Conservation (phyloP, 768 basidiomycete species). For the Kwoniella europaea region DNA sequence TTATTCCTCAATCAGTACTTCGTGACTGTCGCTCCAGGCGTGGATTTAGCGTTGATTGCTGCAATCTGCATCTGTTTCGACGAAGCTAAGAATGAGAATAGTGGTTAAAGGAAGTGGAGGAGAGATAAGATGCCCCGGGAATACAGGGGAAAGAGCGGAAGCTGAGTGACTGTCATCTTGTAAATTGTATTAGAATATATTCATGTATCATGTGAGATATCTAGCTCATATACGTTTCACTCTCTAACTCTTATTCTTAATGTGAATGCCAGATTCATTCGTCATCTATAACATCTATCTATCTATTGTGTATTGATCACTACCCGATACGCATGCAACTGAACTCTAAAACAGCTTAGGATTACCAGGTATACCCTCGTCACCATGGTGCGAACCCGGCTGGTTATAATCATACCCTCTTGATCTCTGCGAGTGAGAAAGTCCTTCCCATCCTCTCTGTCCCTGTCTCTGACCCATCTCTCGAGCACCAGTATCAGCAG, state of each 20-base stretch:
- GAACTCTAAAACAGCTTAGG: background rate
- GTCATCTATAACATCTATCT: background rate
- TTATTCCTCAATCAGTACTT: conserved; percentile 37
- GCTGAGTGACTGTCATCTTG: too few species aligned
- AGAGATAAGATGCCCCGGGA: background rate
- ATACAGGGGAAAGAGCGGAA: too few species aligned
- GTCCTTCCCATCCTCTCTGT: background rate
- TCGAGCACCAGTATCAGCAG: background rate
- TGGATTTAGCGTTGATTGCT: conserved; percentile 55
- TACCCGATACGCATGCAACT: too few species aligned
- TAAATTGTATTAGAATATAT: background rate
- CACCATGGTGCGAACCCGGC: background rate
- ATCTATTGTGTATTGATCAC: background rate
- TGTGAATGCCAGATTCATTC: background rate
- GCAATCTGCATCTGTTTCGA: conserved; percentile 57
- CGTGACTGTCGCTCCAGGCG: conserved; percentile 55
- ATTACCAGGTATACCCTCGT: background rate
- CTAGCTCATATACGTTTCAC: background rate
- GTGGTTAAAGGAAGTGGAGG: background rate
- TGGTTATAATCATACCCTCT: background rate
- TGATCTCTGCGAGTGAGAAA: background rate
- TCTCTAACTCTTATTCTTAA: too few species aligned
- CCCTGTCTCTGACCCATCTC: conserved; percentile 9
- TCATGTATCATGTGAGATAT: background rate
- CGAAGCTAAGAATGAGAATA: conserved; percentile 35